These are phyloP conservation scores for Ganoderma lingzhi DNA, from an alignment of 1,284 basidiomycete genomes.

Conservation along the genomic window DNA sequence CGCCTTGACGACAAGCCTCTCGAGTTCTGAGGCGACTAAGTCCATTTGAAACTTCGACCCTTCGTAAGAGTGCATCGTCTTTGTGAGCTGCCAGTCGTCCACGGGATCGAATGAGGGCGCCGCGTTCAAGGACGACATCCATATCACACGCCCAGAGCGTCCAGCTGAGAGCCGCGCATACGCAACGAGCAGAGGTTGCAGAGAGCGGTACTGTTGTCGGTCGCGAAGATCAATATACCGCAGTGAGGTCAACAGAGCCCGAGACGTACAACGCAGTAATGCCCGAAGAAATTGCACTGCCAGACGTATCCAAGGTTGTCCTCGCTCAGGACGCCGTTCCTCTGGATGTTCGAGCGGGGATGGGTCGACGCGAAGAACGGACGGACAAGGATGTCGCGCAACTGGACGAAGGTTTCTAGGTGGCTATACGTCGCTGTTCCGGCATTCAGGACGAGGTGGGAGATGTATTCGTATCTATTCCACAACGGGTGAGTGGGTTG, in stretches of 20 bases:
- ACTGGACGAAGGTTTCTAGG: conserved; percentile 58
- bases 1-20: conserved; percentile 47
- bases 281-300: conserved; percentile 88
- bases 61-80: conserved; percentile 73
- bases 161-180: conserved; percentile 37
- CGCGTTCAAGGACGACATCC: conserved; percentile 83
- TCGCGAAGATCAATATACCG: no score
- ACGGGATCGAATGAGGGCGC: conserved; percentile 62
- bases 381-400: conserved; percentile 60
- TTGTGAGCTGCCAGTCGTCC: conserved; percentile 83
- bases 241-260: neutral
- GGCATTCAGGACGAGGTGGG: conserved; percentile 86
- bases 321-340: conserved; percentile 65
- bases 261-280: conserved; percentile 78
- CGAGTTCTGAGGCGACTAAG: conserved; percentile 69
- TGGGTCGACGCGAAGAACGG: conserved; percentile 60
- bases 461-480: conserved; percentile 81
- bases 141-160: conserved; percentile 71
- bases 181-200: conserved; percentile 58
- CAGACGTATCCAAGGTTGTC: conserved; percentile 85
- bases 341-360: conserved; percentile 72
- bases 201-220: conserved; percentile 58
- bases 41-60: conserved; percentile 86
- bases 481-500: no score
- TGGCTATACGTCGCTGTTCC: conserved; percentile 72